A percentile compares a stretch with the other conserved stretches of the same genome.
Evolutionary conservation across 2,329 filamentous ascomycete species (phyloP).

Genomic region (Rutstroemia sp.): DNA sequence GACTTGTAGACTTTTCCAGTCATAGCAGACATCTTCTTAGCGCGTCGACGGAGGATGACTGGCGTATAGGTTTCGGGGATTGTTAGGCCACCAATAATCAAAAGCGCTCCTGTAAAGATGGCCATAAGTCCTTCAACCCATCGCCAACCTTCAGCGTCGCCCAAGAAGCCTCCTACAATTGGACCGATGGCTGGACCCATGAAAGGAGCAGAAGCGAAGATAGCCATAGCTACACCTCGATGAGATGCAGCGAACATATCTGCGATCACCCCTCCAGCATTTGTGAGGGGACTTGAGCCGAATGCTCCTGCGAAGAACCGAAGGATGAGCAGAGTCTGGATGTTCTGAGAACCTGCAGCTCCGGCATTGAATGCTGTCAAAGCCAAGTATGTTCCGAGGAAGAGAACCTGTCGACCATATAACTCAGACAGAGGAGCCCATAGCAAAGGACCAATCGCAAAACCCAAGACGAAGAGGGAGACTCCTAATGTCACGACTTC

Average conservation of each 20-base stretch:
- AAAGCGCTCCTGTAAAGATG: slow-evolving; percentile 60
- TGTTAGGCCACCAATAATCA: slow-evolving; percentile 42
- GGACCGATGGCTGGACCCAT: slow-evolving; percentile 59
- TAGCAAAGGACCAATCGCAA: slow-evolving; percentile 36
- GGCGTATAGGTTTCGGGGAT: slow-evolving; percentile 55
- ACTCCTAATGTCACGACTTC: slow-evolving; percentile 36
- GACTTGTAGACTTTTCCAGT: slow-evolving; percentile 58
- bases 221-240: slow-evolving; percentile 47
- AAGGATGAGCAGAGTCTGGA: slow-evolving; percentile 54
- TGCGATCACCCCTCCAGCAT: slow-evolving; percentile 53
- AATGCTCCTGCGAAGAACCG: slow-evolving; percentile 60
- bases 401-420: slow-evolving; percentile 52
- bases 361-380: slow-evolving; percentile 57
- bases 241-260: slow-evolving; percentile 49
- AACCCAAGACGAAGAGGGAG: slow-evolving; percentile 38
- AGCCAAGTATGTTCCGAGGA: slow-evolving; percentile 48
- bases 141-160: slow-evolving; percentile 59
- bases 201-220: slow-evolving; percentile 61
- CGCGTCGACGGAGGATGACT: slow-evolving; percentile 66
- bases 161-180: slow-evolving; percentile 60
- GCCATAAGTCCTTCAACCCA: slow-evolving; percentile 65
- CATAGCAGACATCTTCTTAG: slow-evolving; percentile 46
- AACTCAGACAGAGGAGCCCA: slow-evolving; percentile 39
- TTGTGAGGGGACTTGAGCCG: slow-evolving; percentile 54
- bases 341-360: slow-evolving; percentile 48